A percentile compares a stretch with the other conserved stretches of the same genome.
Conservation (phyloP, 2,329 filamentous ascomycete species). For the Furcasterigmium sp. region DNA sequence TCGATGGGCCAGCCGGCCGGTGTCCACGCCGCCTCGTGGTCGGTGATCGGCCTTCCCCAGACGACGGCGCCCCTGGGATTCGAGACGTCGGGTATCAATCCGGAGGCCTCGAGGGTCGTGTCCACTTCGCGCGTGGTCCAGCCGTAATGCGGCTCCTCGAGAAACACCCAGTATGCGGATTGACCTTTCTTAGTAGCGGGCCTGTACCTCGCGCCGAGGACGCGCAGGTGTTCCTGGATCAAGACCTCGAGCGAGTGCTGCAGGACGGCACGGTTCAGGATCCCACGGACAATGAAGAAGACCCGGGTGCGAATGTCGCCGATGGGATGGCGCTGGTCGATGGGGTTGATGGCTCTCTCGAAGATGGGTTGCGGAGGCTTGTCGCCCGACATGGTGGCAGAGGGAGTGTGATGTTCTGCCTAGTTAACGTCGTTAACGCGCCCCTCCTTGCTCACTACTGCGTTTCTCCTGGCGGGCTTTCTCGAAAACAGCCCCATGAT, state of each 20-base stretch:
- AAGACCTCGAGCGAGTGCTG: slow-evolving; percentile 9
- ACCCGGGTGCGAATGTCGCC: slow-evolving; percentile 9
- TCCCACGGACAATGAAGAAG: slow-evolving; percentile 10
- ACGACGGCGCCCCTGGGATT: not conserved
- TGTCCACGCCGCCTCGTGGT: not conserved
- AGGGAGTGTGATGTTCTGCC: too few relatives aligned
- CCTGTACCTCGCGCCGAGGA: slow-evolving; percentile 11
- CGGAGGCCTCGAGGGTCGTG: not conserved
- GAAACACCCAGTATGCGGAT: too few relatives aligned
- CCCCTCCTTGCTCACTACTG: too few relatives aligned
- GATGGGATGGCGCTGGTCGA: slow-evolving; percentile 1
- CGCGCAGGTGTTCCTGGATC: slow-evolving; percentile 10
- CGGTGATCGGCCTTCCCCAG: not conserved
- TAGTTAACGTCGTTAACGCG: too few relatives aligned
- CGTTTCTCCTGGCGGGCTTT: too few relatives aligned
- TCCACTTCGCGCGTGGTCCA: slow-evolving; percentile 7
- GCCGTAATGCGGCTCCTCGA: too few relatives aligned
- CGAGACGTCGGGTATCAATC: not conserved
- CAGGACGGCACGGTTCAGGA: slow-evolving; percentile 8
- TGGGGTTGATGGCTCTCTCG: slow-evolving; percentile 5
- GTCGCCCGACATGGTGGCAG: too few relatives aligned
- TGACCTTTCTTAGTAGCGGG: slow-evolving; percentile 1
- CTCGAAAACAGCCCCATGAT: too few relatives aligned
- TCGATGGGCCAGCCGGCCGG: slow-evolving; percentile 12
- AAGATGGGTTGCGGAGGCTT: too few relatives aligned